These are phyloP conservation scores for Solanum chacoense DNA, from an alignment of 305 asterid genomes.

Conservation along the genomic window DNA sequence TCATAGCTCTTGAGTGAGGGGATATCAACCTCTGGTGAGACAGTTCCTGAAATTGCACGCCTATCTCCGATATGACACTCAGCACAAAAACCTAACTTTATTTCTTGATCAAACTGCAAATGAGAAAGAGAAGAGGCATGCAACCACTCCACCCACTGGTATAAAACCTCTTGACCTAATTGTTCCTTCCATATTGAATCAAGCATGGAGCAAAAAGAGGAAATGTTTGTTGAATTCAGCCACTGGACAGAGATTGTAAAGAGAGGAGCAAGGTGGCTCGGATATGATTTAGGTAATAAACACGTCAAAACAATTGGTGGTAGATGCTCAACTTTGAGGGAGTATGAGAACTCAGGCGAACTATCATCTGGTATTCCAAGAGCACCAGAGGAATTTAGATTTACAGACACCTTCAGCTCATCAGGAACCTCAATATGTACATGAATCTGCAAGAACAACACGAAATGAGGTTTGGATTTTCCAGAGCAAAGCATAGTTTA, in stretches of 20 bases:
- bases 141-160: constrained; percentile 88
- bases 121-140: constrained; percentile 52
- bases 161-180: constrained; percentile 69
- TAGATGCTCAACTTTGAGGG: constrained; percentile 67
- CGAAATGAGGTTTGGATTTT: background rate
- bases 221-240: constrained; percentile 46
- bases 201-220: constrained; percentile 57
- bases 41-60: constrained; percentile 59
- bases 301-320: constrained; percentile 71
- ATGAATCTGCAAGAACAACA: constrained; percentile 46
- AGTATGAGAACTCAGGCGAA: constrained; percentile 50
- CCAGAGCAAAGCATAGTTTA: background rate
- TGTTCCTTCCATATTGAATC: constrained; percentile 73
- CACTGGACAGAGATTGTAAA: constrained; percentile 62
- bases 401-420: constrained; percentile 41
- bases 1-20: constrained; percentile 58
- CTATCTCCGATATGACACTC: constrained; percentile 30
- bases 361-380: constrained; percentile 15
- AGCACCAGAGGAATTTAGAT: constrained; percentile 33
- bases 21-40: constrained; percentile 65
- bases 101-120: constrained; percentile 59
- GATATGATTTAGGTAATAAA: constrained; percentile 76
- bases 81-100: constrained; percentile 60
- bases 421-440: constrained; percentile 57
- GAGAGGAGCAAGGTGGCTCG: constrained; percentile 56